phyloP scores from a whole-genome alignment of 495 filamentous ascomycete genomes.

The Xylaria scruposa region DNA sequence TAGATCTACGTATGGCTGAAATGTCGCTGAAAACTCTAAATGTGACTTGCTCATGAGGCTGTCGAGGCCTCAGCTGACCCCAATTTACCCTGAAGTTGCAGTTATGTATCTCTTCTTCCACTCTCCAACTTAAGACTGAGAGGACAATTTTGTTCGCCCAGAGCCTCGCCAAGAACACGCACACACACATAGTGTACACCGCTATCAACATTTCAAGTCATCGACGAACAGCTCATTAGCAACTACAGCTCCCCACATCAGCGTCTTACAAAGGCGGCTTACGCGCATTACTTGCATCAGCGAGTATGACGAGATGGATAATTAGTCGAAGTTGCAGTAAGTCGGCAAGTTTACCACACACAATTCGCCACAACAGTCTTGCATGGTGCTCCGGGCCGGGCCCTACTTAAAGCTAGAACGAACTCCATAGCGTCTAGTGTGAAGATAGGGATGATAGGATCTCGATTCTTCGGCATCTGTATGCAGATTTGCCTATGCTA shows the following conservation, averaged over 20 bases:
- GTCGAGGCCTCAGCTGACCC: not conserved
- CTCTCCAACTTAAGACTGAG: not conserved
- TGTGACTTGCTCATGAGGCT: not conserved
- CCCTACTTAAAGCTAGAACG: not conserved
- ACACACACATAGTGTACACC: not conserved
- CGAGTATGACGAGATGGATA: not conserved
- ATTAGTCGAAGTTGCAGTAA: not conserved
- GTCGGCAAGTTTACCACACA: not conserved
- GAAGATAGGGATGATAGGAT: not conserved
- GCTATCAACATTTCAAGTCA: conserved; percentile 4
- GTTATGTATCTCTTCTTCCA: not conserved
- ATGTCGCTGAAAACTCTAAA: not conserved
- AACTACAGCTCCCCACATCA: not conserved
- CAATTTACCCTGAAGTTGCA: not conserved
- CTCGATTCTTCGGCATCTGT: not conserved
- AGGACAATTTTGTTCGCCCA: not conserved
- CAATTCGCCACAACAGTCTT: not conserved
- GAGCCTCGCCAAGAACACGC: not conserved
- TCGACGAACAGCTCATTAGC: not conserved
- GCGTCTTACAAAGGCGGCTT: not conserved
- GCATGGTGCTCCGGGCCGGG: not conserved
- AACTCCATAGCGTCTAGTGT: not conserved
- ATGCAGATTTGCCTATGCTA: not conserved
- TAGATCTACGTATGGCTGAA: not conserved
- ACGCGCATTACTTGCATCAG: conserved; percentile 8